Evolutionary conservation across 225 moss, liverwort and hornwort species (phyloP).

Genomic region (Ulota crispa): DNA sequence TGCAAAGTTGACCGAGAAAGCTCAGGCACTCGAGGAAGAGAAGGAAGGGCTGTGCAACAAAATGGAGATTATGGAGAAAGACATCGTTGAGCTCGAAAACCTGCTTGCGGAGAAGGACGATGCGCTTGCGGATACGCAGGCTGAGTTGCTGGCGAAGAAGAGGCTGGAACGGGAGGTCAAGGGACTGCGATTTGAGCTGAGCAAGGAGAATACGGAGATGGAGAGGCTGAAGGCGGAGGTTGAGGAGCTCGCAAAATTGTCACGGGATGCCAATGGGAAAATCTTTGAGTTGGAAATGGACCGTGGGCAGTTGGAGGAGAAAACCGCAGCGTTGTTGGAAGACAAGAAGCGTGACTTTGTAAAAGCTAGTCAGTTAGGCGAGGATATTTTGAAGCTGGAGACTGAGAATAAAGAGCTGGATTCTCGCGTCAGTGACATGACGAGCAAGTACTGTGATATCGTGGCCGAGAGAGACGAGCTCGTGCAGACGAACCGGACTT

Average conservation of each 20-base stretch:
- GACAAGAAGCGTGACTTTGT: conserved; percentile 28
- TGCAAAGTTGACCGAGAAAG: conserved; percentile 6
- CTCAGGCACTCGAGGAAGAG: conserved; percentile 30
- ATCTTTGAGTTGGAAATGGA: conserved; percentile 24
- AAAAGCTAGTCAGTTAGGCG: conserved; percentile 26
- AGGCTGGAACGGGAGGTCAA: conserved; percentile 39
- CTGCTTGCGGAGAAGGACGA: conserved; percentile 23
- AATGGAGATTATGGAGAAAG: conserved; percentile 14
- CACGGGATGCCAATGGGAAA: background rate
- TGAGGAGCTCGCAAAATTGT: background rate
- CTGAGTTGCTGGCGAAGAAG: conserved; percentile 30
- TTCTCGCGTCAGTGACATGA: conserved; percentile 18
- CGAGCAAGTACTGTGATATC: conserved; percentile 16
- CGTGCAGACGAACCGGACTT: conserved; percentile 11
- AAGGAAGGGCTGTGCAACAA: conserved; percentile 1
- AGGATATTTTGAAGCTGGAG: conserved; percentile 31
- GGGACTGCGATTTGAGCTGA: conserved; percentile 23
- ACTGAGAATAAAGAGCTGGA: conserved; percentile 25
- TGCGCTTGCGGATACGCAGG: background rate
- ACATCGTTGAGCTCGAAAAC: background rate
- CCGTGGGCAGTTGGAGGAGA: conserved; percentile 27
- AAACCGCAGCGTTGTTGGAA: background rate
- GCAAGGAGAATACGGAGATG: conserved; percentile 22
- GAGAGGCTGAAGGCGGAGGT: conserved; percentile 23
- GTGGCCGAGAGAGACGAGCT: conserved; percentile 45